These are phyloP conservation scores for Candida argentea DNA, from an alignment of 805 yeast species.

Conservation along the genomic window DNA sequence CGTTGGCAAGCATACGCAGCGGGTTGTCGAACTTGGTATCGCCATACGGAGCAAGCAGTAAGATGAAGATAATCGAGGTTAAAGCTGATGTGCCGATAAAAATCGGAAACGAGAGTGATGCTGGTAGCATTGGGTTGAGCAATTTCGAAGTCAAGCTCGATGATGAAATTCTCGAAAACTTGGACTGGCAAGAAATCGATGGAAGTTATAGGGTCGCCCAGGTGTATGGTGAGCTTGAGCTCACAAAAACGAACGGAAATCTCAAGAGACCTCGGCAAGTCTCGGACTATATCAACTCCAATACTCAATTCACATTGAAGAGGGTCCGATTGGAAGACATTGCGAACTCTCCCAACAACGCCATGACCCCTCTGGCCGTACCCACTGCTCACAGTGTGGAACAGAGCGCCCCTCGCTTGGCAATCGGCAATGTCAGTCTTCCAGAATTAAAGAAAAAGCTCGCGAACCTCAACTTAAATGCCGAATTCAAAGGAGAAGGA, in stretches of 20 bases:
- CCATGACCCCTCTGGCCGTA: conserved; percentile 2
- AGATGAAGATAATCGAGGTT: conserved; percentile 22
- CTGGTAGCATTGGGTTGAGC: conserved; percentile 18
- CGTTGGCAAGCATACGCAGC: conserved; percentile 21
- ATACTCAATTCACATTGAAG: conserved; percentile 22
- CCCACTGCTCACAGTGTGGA: conserved; percentile 1
- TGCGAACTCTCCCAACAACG: conserved; percentile 6
- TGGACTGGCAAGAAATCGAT: conserved; percentile 78
- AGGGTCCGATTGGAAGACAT: conserved; percentile 10
- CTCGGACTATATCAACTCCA: conserved; percentile 19
- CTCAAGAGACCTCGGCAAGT: conserved; percentile 11
- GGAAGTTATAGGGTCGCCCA: conserved; percentile 80
- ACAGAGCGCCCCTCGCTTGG: conserved; percentile 32
- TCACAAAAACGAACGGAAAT: conserved; percentile 12
- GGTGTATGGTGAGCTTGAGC: conserved; percentile 56
- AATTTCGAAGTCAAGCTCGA: conserved; percentile 59
- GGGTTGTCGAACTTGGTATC: conserved; percentile 10
- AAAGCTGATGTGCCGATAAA: conserved; percentile 30
- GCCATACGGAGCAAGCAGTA: conserved; percentile 7
- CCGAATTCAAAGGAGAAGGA: conserved; percentile 92
- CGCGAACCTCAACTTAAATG: conserved; percentile 47
- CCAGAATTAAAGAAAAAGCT: conserved; percentile 69
- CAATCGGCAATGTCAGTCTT: conserved; percentile 82
- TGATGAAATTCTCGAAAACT: conserved; percentile 44
- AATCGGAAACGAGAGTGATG: conserved; percentile 30